Base-by-base conservation (phyloP, 1,139 yeast species). In the Zygoascus hellenicus region DNA sequence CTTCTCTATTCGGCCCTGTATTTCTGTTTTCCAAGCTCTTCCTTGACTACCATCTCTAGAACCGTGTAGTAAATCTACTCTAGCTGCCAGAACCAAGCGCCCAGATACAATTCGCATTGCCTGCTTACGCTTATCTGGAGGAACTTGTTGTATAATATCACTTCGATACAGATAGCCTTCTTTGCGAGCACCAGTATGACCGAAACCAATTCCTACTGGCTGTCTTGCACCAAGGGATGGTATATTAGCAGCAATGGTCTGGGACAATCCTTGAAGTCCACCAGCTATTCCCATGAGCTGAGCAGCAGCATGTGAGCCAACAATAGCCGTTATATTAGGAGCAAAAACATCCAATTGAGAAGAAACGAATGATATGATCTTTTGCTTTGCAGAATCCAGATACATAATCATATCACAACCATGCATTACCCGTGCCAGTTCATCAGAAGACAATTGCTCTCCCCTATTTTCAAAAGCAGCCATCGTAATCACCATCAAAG, bases 61-160 rank as follows among this genome's bases (percentile, higher is more conserved):
- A 2, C 68, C 60, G 3, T 65, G 65, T 1, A 77, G 66, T 28
- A 73, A 62, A 61, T 92, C 99, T 3, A 90, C 74, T 51, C 98
- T 72, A 0, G 97, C 90, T 0, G 97, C 95, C 9, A 94, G 67
- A 0, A 86, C 75, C 1, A 87, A 69, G 59, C 90, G 92, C 0
- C 86, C 96, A 45, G 96, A 77, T 0, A 87, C 68, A 52, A 88
- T 81, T 50, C 97, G 70, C 71, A 88, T 72, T 2, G 90, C 95
- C 55, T 83, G 84, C 48, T 77, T 77, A 45, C 81, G 74, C 14
- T 76, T 66, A 42, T 79, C 83, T 1, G 75, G 75, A 0, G 95
- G 83, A 13, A 73, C 67, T 1, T 62, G 57, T 40, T 63, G 67
- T 3, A 74, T 59, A 14, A 71, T 44, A 1, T 62, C 63, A 19